Base-by-base conservation (phyloP, 2,329 filamentous ascomycete species). In the Aureobasidium sp. region DNA sequence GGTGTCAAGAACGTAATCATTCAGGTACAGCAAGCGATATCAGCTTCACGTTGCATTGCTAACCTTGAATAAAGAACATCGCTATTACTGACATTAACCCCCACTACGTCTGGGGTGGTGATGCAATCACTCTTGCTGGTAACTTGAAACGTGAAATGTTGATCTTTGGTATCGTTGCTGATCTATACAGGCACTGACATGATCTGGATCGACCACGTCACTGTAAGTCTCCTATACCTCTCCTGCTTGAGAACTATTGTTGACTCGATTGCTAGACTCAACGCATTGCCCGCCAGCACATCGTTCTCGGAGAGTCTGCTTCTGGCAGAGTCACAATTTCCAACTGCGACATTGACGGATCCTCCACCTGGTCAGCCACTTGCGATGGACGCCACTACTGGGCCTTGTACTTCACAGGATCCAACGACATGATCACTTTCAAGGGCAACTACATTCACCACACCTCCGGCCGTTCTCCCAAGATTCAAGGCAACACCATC, bases 361-460 rank as follows among this genome's bases (percentile, higher is more conserved):
- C 70, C 27, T 78, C 78, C 37, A 70, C 73, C 20, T 86, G 77
- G 75, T 85, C 82, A 12, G 79, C 84, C 5, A 82, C 78, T 51
- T 86, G 84, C 72, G 76, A 86, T 68, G 77, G 75, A 44, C 78
- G 83, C 71, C 82, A 84, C 73, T 85, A 86, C 79, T 86, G 84
- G 82, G 78, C 73, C 34, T 71, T 85, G 65, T 60, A 83, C 75
- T 77, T 86, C 53, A 79, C 77, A 44, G 84, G 84, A n/a, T 75
- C 77, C 62, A 77, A 73, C 70, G 84, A 86, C 69, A 68, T 80
- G 64, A 76, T 85, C 68, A 86, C 84, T 65, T 68, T 86, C 70
- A 82, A 84, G 75, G 77, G 77, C 66, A 86, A 86, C 78, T 85
- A 84, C 75, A 76, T 86, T 69, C 80, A 84, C 77, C 77, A 83